Evolutionary conservation across 768 basidiomycete species (phyloP).

Genomic region (Cubamyces sp.): DNA sequence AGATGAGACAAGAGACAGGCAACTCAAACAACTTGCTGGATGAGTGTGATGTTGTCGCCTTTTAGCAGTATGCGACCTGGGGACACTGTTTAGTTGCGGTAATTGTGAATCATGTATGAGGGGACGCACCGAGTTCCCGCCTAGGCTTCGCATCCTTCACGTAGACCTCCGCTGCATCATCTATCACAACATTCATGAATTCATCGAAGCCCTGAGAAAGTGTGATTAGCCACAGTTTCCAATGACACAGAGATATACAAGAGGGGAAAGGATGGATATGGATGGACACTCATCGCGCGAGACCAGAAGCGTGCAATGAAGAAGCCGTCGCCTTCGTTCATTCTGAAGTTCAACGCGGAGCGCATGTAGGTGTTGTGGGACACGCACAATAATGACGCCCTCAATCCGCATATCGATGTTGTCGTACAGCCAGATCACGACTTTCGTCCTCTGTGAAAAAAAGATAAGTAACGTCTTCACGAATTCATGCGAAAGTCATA

Average conservation of each 20-base stretch:
- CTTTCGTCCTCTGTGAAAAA: constrained; percentile 67
- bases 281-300: constrained; percentile 20
- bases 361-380: constrained; percentile 30
- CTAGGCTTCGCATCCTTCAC: constrained; percentile 88
- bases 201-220: constrained; percentile 92
- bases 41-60: constrained; percentile 98
- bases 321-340: constrained; percentile 41
- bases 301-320: constrained; percentile 22
- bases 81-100: constrained; percentile 9
- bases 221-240: constrained; percentile 31
- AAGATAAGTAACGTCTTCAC: constrained; percentile 1
- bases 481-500: constrained; percentile 29
- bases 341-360: constrained; percentile 45
- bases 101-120: constrained; percentile 5
- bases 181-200: constrained; percentile 98
- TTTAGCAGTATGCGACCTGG: constrained; percentile 94
- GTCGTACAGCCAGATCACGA: constrained; percentile 95
- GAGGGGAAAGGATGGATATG: constrained; percentile 9
- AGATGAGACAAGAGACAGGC: constrained; percentile 2
- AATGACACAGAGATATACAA: neutral
- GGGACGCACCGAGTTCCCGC: constrained; percentile 73
- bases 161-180: constrained; percentile 91
- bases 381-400: constrained; percentile 90
- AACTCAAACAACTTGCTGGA: constrained; percentile 64
- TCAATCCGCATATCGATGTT: constrained; percentile 97